Base-by-base conservation (phyloP, 2,329 filamentous ascomycete species). In the Bipolaris sorokiniana region DNA sequence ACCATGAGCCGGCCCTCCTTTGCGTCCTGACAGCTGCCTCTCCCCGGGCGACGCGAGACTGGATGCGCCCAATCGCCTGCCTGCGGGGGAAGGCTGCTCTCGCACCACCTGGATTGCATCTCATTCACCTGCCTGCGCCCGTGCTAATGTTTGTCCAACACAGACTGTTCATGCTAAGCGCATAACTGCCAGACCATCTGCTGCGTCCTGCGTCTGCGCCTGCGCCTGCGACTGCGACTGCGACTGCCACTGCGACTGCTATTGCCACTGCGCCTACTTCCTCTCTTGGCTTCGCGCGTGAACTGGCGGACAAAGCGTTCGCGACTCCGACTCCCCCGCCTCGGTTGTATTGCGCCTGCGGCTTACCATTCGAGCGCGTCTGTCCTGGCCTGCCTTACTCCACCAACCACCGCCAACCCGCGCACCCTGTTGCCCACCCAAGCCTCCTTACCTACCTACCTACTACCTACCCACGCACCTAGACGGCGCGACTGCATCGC, bases 21-120 rank as follows among this genome's bases (percentile, higher is more conserved):
- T 60, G 62, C 72, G 71, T 62, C 66, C 64, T 76, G 72, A 75
- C 74, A 74, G 72, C 68, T 66, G 58, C 65, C 74, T 76, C 67
- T 60, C 69, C 75, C 75, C 74, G 68, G 60, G 59, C 60, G 69
- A 69, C 64, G 69, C 26, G 26, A 28, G 7, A 28, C 26, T 64
- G 23, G 63, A 64, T 62, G 63, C 70, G 65, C 59, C 66, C 64
- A 62, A 63, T 71, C 65, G 59, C 51, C 58, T 49, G 59, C 67
- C 54, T 61, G 59, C 63, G 62, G 62, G 63, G 54, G 61, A 55
- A 55, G 47, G 52, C 49, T 51, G 48, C 73, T 74, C 73, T 74
- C 62, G 67, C 68, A 71, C 70, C 59, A 54, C 61, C 16, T 59
- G 59, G 5, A 58, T 62, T 59, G 59, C 13, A 56, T 62, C 64